Conservation (phyloP, 192 early-diverging fungal species). For the Mortierella alpina region DNA sequence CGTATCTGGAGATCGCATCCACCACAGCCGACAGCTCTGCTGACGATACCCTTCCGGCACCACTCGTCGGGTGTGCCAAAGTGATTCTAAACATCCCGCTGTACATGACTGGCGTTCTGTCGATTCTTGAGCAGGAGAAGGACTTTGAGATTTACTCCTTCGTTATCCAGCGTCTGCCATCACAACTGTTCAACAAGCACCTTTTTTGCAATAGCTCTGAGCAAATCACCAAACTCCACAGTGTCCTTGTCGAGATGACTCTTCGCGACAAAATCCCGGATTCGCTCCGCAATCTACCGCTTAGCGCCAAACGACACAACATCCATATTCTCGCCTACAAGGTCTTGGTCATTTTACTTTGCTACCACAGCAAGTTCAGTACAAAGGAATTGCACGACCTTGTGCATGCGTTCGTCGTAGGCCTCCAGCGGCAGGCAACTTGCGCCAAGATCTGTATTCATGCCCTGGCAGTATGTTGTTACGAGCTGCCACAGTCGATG, state of each 20-base stretch:
- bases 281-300: constrained; percentile 67
- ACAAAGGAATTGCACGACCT: constrained; percentile 79
- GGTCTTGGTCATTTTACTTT: constrained; percentile 73
- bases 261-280: constrained; percentile 66
- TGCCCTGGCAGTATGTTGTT: constrained; percentile 80
- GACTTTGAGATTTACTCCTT: constrained; percentile 79
- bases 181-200: constrained; percentile 79
- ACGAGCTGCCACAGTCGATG: constrained; percentile 84
- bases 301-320: constrained; percentile 71
- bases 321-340: constrained; percentile 72
- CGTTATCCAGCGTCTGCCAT: constrained; percentile 71
- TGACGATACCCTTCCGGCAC: constrained; percentile 23
- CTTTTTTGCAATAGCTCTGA: constrained; percentile 73
- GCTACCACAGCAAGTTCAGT: constrained; percentile 72
- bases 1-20: constrained; percentile 43
- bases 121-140: constrained; percentile 73
- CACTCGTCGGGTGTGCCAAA: constrained; percentile 58
- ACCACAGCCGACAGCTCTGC: constrained; percentile 22
- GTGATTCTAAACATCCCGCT: constrained; percentile 56
- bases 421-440: constrained; percentile 74
- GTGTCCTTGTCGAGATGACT: constrained; percentile 68
- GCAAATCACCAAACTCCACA: constrained; percentile 64
- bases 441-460: constrained; percentile 86
- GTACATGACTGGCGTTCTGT: constrained; percentile 68
- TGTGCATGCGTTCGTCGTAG: constrained; percentile 77